A percentile compares a stretch with the other conserved stretches of the same genome.
Evolutionary conservation across 2,329 filamentous ascomycete genomes (phyloP).

Genomic region (Akanthomyces lecanii): DNA sequence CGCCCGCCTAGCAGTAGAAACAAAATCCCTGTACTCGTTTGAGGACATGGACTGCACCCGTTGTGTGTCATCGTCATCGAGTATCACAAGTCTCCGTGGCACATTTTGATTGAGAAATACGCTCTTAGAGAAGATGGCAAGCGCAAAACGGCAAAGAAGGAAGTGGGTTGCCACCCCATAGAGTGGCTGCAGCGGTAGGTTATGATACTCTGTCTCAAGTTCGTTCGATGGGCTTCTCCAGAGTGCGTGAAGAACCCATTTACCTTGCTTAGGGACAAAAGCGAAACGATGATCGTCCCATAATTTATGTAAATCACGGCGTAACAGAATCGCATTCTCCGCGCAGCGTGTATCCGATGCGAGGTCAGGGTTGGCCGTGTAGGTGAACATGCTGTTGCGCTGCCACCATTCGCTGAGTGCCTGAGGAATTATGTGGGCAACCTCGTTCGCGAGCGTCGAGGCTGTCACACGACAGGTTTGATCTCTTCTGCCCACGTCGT

Average conservation of each 20-base stretch:
- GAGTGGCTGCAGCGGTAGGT: constrained; percentile 15
- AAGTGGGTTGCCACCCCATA: constrained; percentile 11
- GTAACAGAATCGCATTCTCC: constrained; percentile 16
- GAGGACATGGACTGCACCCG: not conserved
- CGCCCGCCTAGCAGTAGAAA: not conserved
- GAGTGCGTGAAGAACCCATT: constrained; percentile 2
- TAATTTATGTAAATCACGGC: constrained; percentile 11
- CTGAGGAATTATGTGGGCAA: constrained; percentile 16
- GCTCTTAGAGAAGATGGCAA: constrained; percentile 18
- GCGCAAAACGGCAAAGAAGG: constrained; percentile 15
- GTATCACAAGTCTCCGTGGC: constrained; percentile 8
- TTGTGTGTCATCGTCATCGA: not conserved
- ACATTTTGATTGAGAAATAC: constrained; percentile 12
- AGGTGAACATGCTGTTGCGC: constrained; percentile 17
- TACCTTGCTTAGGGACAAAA: constrained; percentile 11
- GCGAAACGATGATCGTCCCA: constrained; percentile 16
- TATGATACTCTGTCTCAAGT: constrained; percentile 16
- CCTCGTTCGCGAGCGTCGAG: constrained; percentile 14
- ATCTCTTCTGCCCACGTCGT: constrained; percentile 14
- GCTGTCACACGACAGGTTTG: constrained; percentile 13
- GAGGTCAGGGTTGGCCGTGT: constrained; percentile 14
- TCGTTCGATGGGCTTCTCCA: constrained; percentile 15
- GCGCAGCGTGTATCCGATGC: constrained; percentile 8
- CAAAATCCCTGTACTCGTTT: not conserved
- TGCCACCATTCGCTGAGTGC: constrained; percentile 17